These are phyloP conservation scores for Hexamita inflata DNA, from an alignment of 208 protist species.

Conservation along the genomic window DNA sequence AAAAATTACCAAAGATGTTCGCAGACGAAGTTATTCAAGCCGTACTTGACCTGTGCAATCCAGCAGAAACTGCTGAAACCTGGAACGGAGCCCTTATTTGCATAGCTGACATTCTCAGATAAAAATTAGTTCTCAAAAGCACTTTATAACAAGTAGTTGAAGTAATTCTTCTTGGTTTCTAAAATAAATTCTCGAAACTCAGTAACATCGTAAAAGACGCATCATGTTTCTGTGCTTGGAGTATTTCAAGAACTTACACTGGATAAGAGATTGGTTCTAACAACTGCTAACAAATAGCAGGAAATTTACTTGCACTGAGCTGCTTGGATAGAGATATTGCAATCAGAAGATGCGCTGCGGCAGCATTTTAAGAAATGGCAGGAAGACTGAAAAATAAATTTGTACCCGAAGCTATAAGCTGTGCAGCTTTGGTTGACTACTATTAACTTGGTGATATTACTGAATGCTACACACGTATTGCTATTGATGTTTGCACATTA, in stretches of 20 bases:
- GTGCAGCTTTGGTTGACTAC: conserved; percentile 11
- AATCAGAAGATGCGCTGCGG: not conserved
- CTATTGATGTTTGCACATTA: too few species aligned
- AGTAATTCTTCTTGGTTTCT: not conserved
- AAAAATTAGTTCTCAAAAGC: not conserved
- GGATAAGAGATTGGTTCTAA: not conserved
- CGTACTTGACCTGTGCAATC: not conserved
- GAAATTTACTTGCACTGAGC: not conserved
- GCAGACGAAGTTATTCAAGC: conserved; percentile 13
- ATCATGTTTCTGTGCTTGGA: not conserved
- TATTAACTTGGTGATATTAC: conserved; percentile 1
- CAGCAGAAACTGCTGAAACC: conserved; percentile 11
- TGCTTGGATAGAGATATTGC: conserved; percentile 8
- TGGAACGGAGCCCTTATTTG: not conserved
- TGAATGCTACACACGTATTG: too few species aligned
- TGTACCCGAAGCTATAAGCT: not conserved
- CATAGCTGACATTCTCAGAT: not conserved
- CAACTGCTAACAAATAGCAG: not conserved
- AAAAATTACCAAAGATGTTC: not conserved
- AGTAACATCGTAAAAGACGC: not conserved
- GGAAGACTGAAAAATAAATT: not conserved
- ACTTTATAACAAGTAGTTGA: not conserved
- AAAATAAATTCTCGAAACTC: not conserved
- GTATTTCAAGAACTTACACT: not conserved
- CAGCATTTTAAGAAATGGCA: conserved; percentile 4